phyloP scores from a whole-genome alignment of 2,329 filamentous ascomycete genomes.

The Botryosphaeria agaves region DNA sequence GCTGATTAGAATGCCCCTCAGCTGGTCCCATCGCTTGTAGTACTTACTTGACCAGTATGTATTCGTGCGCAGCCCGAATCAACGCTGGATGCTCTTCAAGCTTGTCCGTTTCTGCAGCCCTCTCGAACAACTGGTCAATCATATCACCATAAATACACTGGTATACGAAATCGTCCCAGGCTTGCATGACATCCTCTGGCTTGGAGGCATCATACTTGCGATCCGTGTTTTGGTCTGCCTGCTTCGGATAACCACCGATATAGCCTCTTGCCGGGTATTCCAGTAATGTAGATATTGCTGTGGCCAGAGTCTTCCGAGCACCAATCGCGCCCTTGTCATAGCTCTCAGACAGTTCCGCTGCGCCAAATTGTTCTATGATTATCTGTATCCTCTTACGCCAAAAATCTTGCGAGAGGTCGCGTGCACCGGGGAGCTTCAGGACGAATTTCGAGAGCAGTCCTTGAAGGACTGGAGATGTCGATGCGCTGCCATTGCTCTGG shows the following conservation, averaged over 20 bases:
- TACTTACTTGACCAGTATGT: conserved; percentile 51
- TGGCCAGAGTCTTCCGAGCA: conserved; percentile 56
- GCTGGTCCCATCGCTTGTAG: too few relatives aligned
- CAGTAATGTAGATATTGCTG: conserved; percentile 50
- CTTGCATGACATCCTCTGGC: conserved; percentile 41
- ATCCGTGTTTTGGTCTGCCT: conserved; percentile 12
- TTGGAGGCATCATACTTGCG: conserved; percentile 38
- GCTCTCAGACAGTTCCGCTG: conserved; percentile 59
- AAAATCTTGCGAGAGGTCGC: conserved; percentile 44
- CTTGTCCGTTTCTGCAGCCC: conserved; percentile 40
- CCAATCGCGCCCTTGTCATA: conserved; percentile 66
- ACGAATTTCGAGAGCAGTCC: conserved; percentile 47
- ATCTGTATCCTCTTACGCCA: conserved; percentile 46
- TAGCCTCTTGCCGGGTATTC: conserved; percentile 52
- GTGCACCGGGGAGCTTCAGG: conserved; percentile 47
- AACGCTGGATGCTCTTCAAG: conserved; percentile 46
- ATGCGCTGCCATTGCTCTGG: conserved; percentile 27
- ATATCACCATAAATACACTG: conserved; percentile 51
- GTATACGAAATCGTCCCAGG: conserved; percentile 51
- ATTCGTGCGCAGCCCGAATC: conserved; percentile 47
- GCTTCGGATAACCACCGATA: conserved; percentile 40
- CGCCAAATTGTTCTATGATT: conserved; percentile 42
- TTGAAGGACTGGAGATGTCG: conserved; percentile 48
- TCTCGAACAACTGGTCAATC: conserved; percentile 46
- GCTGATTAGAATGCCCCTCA: conserved; percentile 4